phyloP scores from a whole-genome alignment of 108 stramenopile species.

The Cafeteria roenbergensis region DNA sequence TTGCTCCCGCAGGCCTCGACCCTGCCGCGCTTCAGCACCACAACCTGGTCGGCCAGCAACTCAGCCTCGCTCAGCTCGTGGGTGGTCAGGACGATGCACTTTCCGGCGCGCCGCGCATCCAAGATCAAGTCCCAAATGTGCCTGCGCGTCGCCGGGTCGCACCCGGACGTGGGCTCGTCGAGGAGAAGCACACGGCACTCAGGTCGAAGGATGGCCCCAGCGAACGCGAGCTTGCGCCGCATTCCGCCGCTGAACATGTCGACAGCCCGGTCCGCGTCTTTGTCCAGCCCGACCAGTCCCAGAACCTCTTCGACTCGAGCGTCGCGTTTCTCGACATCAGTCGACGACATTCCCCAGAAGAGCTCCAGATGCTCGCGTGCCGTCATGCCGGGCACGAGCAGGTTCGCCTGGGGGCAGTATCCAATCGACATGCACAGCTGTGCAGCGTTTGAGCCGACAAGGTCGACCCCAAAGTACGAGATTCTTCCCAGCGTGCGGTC shows the following conservation, averaged over 20 bases:
- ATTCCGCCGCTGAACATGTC: slow-evolving; percentile 52
- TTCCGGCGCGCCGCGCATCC: background rate
- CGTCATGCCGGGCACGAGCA: background rate
- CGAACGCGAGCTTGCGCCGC: slow-evolving; percentile 65
- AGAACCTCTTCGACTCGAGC: background rate
- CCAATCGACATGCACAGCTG: background rate
- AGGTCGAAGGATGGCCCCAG: slow-evolving; percentile 61
- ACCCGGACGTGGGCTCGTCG: slow-evolving; percentile 63
- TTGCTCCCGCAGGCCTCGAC: background rate
- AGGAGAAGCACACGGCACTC: slow-evolving; percentile 53
- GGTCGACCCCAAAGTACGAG: background rate
- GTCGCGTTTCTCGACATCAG: background rate
- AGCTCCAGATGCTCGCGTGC: background rate
- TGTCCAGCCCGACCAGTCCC: background rate
- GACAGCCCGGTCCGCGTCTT: background rate
- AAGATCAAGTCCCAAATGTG: slow-evolving; percentile 34
- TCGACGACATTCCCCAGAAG: background rate
- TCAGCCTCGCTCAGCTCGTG: slow-evolving; percentile 50
- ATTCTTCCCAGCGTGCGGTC: background rate
- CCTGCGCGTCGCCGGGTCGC: slow-evolving; percentile 63
- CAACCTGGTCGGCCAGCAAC: slow-evolving; percentile 37
- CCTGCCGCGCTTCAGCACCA: slow-evolving; percentile 33
- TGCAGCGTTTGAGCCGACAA: background rate
- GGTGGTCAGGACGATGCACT: slow-evolving; percentile 37
- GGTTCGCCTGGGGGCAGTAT: background rate